Base-by-base conservation (phyloP, 164 flowering plant species). In the Vitis cinerea region DNA sequence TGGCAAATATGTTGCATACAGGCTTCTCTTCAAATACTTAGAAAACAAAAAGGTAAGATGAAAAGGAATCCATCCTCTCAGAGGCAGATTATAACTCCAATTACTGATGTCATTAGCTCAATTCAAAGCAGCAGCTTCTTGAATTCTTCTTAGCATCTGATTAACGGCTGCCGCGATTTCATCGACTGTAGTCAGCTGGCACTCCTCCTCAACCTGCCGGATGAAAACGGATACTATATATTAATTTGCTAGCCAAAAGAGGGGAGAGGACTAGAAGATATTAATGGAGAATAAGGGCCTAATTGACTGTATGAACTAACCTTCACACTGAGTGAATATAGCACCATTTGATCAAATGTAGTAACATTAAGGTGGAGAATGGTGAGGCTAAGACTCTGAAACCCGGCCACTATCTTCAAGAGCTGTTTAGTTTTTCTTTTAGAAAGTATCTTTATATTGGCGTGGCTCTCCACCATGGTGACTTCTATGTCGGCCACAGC, bases 391-490 rank as follows among this genome's bases (percentile, higher is more conserved):
- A 90, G 80, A 65, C 59, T 66, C 59, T 90, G 97, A 27, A 93
- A 76, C 2, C 83, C 90, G 4, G 83, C 77, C 15, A 88, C 91
- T 70, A 91, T 73, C 54, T 86, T 88, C 69, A 90, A n/a, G 11
- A 93, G 90, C 85, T 87, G 97, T 48, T 79, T 79, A 0, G 92
- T 88, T 37, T 81, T 75, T 74, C 77, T 84, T 78, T 73, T 79
- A 0, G 97, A 70, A 0, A 85, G 83, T 54, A 93, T 81, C 77
- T 91, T 91, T 54, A 91, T 73, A 71, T 85, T 90, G 58, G 97
- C 97, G 70, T 93, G 97, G 79, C 84, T 86, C 71, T 93, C 98
- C 63, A 84, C 92, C 92, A 91, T 78, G n/a, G 86, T 89, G 70
- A 93, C 98, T 75, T 93, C 97, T 31, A 93, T 88, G 70, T 93